A percentile compares a stretch with the other conserved stretches of the same genome.
These are phyloP conservation scores for Cornus kousa DNA, from an alignment of 148 eudicot species.

Conservation along the genomic window DNA sequence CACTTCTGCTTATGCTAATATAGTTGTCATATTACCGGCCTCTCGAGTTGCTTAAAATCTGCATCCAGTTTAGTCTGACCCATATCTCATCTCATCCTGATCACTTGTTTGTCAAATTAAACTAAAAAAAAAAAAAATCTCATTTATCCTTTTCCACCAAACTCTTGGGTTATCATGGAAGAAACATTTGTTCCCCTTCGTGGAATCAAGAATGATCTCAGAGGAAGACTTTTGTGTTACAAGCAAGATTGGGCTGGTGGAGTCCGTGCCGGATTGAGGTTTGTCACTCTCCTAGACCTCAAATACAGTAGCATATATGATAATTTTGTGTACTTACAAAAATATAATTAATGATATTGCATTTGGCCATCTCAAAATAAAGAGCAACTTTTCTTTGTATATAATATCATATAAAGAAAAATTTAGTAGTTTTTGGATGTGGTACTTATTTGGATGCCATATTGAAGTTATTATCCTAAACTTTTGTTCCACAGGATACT, in stretches of 20 bases:
- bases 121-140: slow-evolving; percentile 5
- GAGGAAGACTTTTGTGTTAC: slow-evolving; percentile 82
- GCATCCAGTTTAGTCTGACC: slow-evolving; percentile 25
- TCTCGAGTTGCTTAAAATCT: slow-evolving; percentile 58
- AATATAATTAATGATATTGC: slow-evolving; percentile 8
- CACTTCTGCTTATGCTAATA: slow-evolving; percentile 29
- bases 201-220: slow-evolving; percentile 92
- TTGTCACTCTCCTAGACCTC: slow-evolving; percentile 13
- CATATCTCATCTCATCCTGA: slow-evolving; percentile 11
- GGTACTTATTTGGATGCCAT: neutral
- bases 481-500: slow-evolving; percentile 57
- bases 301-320: slow-evolving; percentile 18
- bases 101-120: slow-evolving; percentile 21
- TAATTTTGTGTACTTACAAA: slow-evolving; percentile 7
- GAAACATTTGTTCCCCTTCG: slow-evolving; percentile 94
- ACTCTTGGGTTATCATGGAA: slow-evolving; percentile 56
- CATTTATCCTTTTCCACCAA: slow-evolving; percentile 10
- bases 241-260: slow-evolving; percentile 99
- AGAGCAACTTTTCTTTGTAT: neutral
- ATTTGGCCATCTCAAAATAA: neutral
- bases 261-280: slow-evolving; percentile 90
- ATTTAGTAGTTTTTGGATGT: slow-evolving; percentile 25
- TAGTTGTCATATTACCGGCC: slow-evolving; percentile 41
- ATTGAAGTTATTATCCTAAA: neutral
- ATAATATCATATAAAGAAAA: neutral